These are phyloP conservation scores for Metschnikowia bowlesiae DNA, from an alignment of 805 yeast genomes.

Conservation along the genomic window DNA sequence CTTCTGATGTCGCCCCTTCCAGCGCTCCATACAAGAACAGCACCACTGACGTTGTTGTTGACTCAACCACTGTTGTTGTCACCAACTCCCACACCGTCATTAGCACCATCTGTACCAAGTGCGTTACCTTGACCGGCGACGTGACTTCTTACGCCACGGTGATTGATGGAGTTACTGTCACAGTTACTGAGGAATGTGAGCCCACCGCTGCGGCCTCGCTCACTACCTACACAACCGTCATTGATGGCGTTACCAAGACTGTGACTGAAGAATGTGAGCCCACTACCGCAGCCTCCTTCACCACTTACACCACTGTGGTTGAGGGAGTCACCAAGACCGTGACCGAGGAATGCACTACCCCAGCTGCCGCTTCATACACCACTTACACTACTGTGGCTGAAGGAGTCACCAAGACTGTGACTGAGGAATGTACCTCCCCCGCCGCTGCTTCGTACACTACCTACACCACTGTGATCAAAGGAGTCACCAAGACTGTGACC, in stretches of 20 bases:
- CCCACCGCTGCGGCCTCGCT: slow-evolving; percentile 1
- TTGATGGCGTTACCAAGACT: slow-evolving; percentile 5
- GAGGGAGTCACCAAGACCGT: slow-evolving; percentile 1
- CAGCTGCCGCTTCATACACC: not conserved
- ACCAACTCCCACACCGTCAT: slow-evolving; percentile 9
- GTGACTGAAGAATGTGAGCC: not conserved
- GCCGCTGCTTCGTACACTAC: slow-evolving; percentile 3
- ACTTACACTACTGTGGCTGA: not conserved
- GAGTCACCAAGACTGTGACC: slow-evolving; percentile 2
- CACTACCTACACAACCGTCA: slow-evolving; percentile 10
- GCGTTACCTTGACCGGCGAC: slow-evolving; percentile 10
- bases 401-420: not conserved
- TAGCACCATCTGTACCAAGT: slow-evolving; percentile 11
- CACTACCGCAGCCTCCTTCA: not conserved
- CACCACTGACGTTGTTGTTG: slow-evolving; percentile 3
- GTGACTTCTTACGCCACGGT: slow-evolving; percentile 12
- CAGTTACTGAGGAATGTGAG: slow-evolving; percentile 10
- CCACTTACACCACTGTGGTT: slow-evolving; percentile 8
- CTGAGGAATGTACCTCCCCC: not conserved
- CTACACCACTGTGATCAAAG: slow-evolving; percentile 7
- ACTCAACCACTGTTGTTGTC: slow-evolving; percentile 6
- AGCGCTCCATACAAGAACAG: not conserved
- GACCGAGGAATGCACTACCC: slow-evolving; percentile 2
- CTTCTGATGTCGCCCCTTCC: not conserved
- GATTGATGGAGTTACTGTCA: slow-evolving; percentile 4